phyloP scores from a whole-genome alignment of 352 stramenopile species.

The Globisporangium lucens region DNA sequence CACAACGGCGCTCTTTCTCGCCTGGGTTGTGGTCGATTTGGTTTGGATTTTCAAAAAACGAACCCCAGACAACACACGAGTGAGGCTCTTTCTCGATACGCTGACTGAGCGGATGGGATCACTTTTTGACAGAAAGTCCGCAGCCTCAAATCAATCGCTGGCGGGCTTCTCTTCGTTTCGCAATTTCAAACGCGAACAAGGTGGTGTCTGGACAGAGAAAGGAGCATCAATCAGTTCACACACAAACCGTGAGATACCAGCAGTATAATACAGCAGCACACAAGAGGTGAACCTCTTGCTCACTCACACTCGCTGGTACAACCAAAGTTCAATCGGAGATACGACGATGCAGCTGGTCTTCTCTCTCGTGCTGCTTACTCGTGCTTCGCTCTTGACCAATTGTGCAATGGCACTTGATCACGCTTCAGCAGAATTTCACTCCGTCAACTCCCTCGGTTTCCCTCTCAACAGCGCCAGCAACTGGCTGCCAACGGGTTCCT shows the following conservation, averaged over 20 bases:
- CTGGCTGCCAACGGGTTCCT: background rate
- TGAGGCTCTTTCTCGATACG: background rate
- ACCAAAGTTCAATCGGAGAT: background rate
- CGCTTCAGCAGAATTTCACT: background rate
- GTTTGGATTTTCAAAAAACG: background rate
- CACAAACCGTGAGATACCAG: background rate
- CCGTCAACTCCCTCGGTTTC: background rate
- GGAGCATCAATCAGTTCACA: background rate
- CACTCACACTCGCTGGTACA: background rate
- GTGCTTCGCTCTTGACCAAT: background rate
- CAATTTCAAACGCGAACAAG: background rate
- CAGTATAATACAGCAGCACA: background rate
- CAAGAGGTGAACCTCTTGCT: background rate
- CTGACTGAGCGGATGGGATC: background rate
- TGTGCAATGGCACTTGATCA: background rate
- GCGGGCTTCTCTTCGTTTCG: background rate
- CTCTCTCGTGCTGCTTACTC: background rate
- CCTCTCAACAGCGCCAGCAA: background rate
- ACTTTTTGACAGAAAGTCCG: slow-evolving; percentile 6
- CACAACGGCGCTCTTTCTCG: background rate
- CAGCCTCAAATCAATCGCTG: background rate
- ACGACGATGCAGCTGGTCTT: background rate
- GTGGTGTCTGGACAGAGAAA: background rate
- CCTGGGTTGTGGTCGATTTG: background rate
- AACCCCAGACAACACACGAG: background rate